Base-by-base conservation (phyloP, 345 rosid genomes). In the Boechera divaricarpa region DNA sequence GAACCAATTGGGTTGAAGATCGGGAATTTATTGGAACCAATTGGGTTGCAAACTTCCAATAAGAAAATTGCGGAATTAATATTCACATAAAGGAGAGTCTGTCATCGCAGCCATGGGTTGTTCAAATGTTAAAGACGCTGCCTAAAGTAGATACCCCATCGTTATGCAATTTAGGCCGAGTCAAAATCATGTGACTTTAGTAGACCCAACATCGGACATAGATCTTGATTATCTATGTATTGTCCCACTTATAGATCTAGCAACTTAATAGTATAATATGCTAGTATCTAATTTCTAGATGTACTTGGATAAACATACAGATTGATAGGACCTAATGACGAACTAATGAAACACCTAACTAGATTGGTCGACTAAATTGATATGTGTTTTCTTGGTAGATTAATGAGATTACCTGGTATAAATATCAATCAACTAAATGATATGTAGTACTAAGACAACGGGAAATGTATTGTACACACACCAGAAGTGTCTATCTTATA, bases 81-180 rank as follows among this genome's bases (percentile, higher is more conserved):
- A 28, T 47, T 26, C 5, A 58, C 12, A 48, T 54, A 67, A 21
- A 51, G 69, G 69, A 51, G 63, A 61, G 38, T 59, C 53, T 52
- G 32, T 32, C 21, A 31, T 69, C 47, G 49, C 63, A 31, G 29
- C 62, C 61, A 75, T 31, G 6, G 48, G 69, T 76, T 60, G 79
- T 76, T 68, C 79, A 61, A 58, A 13, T 68, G 69, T 69, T 76
- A 51, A 76, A 69, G 74, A 69, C 9, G 69, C 56, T 76, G 63
- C 31, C 55, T 61, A 61, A 21, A 69, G 74, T 69, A 42, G 79
- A 76, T 61, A 61, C 68, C 61, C 49, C n/a, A 15, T n/a, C 21
- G 31, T 31, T 55, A 68, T 60, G 79, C 13, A 68, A 18, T 39
- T 51, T 52, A 61, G 45, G 57, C 21, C n/a, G 38, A 21, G 69